Evolutionary conservation across 305 asterid genomes (phyloP).

Genomic region (Fraxinus xanthoxyloides): DNA sequence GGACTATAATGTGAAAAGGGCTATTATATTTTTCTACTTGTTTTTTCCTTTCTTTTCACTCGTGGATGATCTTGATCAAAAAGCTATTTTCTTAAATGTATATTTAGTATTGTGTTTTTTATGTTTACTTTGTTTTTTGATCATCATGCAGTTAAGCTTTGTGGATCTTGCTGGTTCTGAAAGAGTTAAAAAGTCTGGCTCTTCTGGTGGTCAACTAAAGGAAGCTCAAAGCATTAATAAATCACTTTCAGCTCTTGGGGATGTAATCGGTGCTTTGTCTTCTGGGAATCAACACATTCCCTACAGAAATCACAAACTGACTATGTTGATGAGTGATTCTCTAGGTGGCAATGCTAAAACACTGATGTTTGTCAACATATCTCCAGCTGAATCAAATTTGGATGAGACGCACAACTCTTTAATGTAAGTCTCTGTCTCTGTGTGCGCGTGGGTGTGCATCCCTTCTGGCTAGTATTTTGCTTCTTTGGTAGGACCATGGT

Average conservation of each 20-base stretch:
- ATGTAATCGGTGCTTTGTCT: slow-evolving; percentile 85
- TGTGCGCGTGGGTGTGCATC: not conserved
- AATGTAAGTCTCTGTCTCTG: slow-evolving; percentile 37
- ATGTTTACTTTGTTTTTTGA: slow-evolving; percentile 11
- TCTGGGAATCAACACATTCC: slow-evolving; percentile 88
- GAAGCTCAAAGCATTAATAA: slow-evolving; percentile 98
- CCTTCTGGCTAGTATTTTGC: not conserved
- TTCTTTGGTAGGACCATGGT: not conserved
- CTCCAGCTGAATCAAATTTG: slow-evolving; percentile 89
- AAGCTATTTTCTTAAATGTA: not conserved
- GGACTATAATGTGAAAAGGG: not conserved
- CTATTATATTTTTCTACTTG: not conserved
- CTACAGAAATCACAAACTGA: slow-evolving; percentile 91
- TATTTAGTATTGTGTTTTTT: not conserved
- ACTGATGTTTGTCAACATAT: slow-evolving; percentile 83
- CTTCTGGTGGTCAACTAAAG: slow-evolving; percentile 77
- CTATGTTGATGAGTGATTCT: slow-evolving; percentile 97
- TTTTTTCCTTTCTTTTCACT: not conserved
- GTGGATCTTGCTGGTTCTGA: slow-evolving; percentile 99
- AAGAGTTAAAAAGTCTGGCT: slow-evolving; percentile 89
- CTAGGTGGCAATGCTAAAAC: slow-evolving; percentile 98
- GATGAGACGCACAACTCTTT: slow-evolving; percentile 96
- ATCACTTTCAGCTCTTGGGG: slow-evolving; percentile 96
- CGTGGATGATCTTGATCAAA: not conserved
- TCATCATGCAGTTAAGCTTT: slow-evolving; percentile 71